Conservation (phyloP, 257 asterid genomes). For the Penstemon eatonii region DNA sequence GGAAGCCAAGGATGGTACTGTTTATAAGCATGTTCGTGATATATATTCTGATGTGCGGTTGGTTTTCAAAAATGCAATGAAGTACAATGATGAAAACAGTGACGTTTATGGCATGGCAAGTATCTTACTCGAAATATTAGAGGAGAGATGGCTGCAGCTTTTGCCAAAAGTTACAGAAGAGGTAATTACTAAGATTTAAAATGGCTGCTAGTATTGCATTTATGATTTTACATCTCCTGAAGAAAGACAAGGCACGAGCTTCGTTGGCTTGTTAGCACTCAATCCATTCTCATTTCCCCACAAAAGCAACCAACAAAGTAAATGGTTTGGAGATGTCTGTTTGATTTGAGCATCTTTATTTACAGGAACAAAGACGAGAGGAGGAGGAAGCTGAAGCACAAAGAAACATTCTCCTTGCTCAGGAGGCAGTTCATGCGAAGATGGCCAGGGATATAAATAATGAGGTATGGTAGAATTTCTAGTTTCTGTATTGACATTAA, state of each 20-base stretch:
- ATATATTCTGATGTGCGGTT: constrained; percentile 77
- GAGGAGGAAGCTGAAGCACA: constrained; percentile 83
- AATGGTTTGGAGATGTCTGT: constrained; percentile 19
- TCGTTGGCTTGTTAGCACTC: constrained; percentile 1
- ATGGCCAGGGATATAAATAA: constrained; percentile 66
- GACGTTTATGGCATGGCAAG: constrained; percentile 84
- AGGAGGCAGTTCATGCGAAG: constrained; percentile 73
- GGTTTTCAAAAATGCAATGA: constrained; percentile 84
- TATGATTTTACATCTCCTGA: neutral
- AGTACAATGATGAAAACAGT: constrained; percentile 88
- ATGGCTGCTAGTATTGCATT: constrained; percentile 4
- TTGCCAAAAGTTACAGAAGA: constrained; percentile 90
- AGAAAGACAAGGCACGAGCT: neutral
- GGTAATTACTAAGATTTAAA: constrained; percentile 45
- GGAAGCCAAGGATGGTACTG: constrained; percentile 95
- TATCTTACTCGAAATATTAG: constrained; percentile 63
- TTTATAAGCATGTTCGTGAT: constrained; percentile 85
- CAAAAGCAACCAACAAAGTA: constrained; percentile 9
- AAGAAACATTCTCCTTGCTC: constrained; percentile 50
- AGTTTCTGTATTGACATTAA: constrained; percentile 14
- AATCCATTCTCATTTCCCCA: constrained; percentile 16
- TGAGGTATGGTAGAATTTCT: constrained; percentile 52
- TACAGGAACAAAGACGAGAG: constrained; percentile 74
- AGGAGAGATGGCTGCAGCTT: constrained; percentile 89
- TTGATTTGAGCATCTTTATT: constrained; percentile 25